Evolutionary conservation across 139 green algal species (phyloP), one percentile per base, ranked within the genome.

Genomic region (Auxenochlorella protothecoides): DNA sequence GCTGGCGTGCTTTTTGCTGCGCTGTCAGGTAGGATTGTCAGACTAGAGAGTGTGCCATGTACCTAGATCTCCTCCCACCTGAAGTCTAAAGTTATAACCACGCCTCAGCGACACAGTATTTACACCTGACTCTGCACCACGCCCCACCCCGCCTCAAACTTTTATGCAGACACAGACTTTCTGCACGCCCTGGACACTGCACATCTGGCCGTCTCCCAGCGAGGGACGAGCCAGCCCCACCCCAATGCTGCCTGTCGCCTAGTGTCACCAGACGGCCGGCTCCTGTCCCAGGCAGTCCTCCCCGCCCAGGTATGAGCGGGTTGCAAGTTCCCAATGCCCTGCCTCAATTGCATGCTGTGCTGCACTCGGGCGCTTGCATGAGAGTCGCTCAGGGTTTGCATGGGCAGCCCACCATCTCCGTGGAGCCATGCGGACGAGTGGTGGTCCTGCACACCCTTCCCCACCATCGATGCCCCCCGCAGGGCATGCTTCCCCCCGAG

Each of bases 161-260:
- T 44, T 44, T 69, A 5, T 64, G 11, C 71, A 76, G 68, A 74
- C 15, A 60, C n/a, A 51, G 69, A 79, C 68, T 15, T 72, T 53
- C 6, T 59, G 9, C 14, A 65, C 6, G 52, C 71, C 12, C 12
- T 60, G 6, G 13, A 70, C 27, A 54, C 73, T 51, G 73, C 73
- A 11, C 6, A 27, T 5, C 56, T 78, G 11, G 63, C 73, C 11
- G 51, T 61, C 3, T n/a, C 15, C 51, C 74, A 67, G 15, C 13
- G 76, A 83, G 88, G 85, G 3, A 27, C 84, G 8, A 92, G 87
- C 5, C 76, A 85, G 63, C 91, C 91, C 4, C 91, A 96, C 77
- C 91, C 91, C 15, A 92, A 96, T 60, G 73, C 81, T 65, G 90
- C 69, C 4, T 96, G 91, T 66, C 69, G 93, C 1, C 78, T 96